Conservation (phyloP, 2,329 filamentous ascomycete species). For the Trichoderma simmonsii region DNA sequence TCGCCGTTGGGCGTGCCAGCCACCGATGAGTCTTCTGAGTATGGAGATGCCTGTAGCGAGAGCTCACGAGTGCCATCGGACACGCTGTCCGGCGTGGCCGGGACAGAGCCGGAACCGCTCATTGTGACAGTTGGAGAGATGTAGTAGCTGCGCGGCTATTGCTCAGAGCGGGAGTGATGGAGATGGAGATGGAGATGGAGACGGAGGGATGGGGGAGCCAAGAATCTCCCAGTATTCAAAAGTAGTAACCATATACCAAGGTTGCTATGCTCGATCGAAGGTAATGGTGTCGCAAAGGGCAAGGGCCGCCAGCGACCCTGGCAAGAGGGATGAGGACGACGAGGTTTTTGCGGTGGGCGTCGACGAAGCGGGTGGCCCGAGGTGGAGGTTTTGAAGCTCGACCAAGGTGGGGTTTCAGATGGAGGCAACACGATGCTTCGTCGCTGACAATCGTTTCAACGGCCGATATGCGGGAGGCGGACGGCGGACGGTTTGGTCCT, state of each 20-base stretch:
- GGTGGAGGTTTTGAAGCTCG: conserved; percentile 12
- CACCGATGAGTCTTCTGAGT: conserved; percentile 46
- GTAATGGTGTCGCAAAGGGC: conserved; percentile 5
- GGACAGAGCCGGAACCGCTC: conserved; percentile 37
- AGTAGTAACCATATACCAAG: background rate
- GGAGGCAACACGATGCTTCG: conserved; percentile 8
- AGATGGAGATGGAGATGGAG: background rate
- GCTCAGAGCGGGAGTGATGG: background rate
- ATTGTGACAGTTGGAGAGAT: conserved; percentile 18
- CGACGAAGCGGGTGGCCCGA: conserved; percentile 5
- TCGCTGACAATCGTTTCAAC: conserved; percentile 10
- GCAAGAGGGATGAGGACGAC: background rate
- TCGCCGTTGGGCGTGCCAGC: conserved; percentile 48
- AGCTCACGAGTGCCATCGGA: conserved; percentile 31
- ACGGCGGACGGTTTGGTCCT: conserved; percentile 17
- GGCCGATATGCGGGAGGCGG: conserved; percentile 19
- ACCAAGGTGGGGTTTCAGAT: conserved; percentile 9
- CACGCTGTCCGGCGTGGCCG: conserved; percentile 48
- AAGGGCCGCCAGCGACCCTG: conserved; percentile 17
- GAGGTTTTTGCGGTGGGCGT: background rate
- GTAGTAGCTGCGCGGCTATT: background rate
- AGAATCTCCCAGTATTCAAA: background rate
- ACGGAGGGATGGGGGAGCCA: background rate
- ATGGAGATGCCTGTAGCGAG: conserved; percentile 42
- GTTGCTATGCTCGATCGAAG: conserved; percentile 2